Base-by-base conservation (phyloP, 1,284 basidiomycete genomes). In the Cryptococcus sp. region DNA sequence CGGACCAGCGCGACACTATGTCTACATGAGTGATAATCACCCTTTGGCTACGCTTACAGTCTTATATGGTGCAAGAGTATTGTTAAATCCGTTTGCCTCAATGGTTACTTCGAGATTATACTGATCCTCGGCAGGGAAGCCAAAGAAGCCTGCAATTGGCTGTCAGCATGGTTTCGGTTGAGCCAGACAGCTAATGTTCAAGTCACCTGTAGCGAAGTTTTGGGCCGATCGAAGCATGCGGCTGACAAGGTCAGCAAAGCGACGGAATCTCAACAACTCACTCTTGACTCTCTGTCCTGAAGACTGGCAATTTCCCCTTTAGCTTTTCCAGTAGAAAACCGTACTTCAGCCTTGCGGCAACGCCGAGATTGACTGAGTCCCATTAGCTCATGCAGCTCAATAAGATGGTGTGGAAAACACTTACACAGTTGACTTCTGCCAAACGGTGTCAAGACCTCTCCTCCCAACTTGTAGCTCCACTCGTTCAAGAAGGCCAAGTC, bases 401-500 rank as follows among this genome's bases (percentile, higher is more conserved):
- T 19, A 5, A 11, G 51, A 29, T 17, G 3, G 16, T 3, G 8
- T 17, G 15, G n/a, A 48, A 22, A 22, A 23, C 23, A 61, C 76
- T 60, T 50, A 77, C 74, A 78, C 11, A 78, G 72, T 69, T 83
- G 79, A 52, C 74, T 71, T 17, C 81, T 64, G 10, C 83, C 83
- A 51, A 81, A 80, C 0, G 82, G 81, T 3, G 79, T 80, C 23
- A 83, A 70, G 13, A 82, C 64, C 62, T 82, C 81, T 1, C 76
- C 72, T 19, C 82, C 81, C 6, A 83, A 71, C 54, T 75, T 61
- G 64, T 81, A 82, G 23, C 65, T 67, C 80, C 81, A 83, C 19
- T 73, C 63, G 63, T 81, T 80, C 49, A 82, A 57, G 70, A 82
- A 83, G 1, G 62, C 50, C 23, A 83, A 68, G 8, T 72, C 70